Conservation (phyloP, 768 basidiomycete species). For the Pisolithus sp. region DNA sequence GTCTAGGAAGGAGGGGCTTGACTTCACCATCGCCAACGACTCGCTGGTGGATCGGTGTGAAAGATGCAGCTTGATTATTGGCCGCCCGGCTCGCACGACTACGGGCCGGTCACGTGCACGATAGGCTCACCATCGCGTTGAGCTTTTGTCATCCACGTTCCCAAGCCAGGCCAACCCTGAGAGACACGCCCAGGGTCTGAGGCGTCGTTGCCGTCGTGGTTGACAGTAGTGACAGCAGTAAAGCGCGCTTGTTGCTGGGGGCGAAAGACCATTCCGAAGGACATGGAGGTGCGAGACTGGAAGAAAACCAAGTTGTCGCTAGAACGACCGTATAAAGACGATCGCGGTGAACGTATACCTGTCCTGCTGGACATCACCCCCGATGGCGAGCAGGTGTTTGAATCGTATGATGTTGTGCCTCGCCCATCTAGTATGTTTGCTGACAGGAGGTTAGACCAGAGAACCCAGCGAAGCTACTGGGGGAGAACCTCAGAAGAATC, state of each 20-base stretch:
- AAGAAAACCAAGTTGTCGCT: constrained; percentile 61
- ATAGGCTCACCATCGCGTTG: background rate
- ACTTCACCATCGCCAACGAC: constrained; percentile 24
- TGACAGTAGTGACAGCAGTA: background rate
- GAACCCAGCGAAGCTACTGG: constrained; percentile 52
- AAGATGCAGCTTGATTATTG: constrained; percentile 12
- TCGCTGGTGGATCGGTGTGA: constrained; percentile 27
- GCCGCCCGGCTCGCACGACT: constrained; percentile 2
- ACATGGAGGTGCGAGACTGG: constrained; percentile 39
- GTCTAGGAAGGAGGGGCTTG: constrained; percentile 17
- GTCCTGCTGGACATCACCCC: constrained; percentile 61
- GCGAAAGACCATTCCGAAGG: constrained; percentile 2
- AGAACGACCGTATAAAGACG: constrained; percentile 78
- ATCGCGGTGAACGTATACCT: constrained; percentile 57
- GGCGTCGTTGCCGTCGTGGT: background rate
- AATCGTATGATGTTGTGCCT: constrained; percentile 48
- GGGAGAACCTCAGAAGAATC: constrained; percentile 59
- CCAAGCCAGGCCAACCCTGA: background rate
- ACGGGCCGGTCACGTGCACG: constrained; percentile 22
- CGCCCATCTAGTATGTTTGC: constrained; percentile 5
- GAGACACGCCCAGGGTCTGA: too few relatives aligned
- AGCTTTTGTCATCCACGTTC: background rate
- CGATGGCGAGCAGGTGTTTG: constrained; percentile 63
- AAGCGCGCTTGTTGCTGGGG: background rate
- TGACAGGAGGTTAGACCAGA: constrained; percentile 38